phyloP scores from a whole-genome alignment of 768 basidiomycete species.

The Mycena leptocephala region DNA sequence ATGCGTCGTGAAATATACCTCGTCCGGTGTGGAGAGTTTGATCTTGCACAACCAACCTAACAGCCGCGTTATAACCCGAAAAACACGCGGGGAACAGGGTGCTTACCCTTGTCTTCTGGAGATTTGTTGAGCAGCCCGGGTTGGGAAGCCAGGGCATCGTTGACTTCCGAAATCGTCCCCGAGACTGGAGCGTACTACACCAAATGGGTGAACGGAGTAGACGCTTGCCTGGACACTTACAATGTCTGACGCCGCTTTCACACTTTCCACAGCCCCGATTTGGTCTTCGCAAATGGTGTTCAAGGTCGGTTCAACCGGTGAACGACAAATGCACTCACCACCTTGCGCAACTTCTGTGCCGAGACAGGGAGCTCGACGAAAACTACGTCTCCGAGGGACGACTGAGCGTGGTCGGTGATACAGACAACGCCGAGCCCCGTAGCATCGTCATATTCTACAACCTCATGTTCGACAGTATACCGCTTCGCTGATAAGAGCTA shows the following conservation, averaged over 20 bases:
- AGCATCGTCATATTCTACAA: conserved; percentile 82
- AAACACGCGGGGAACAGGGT: neutral
- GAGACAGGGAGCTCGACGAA: conserved; percentile 91
- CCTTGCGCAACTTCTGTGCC: conserved; percentile 79
- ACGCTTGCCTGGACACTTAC: conserved; percentile 58
- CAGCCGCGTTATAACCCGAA: neutral
- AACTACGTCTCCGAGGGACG: conserved; percentile 95
- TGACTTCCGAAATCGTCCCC: conserved; percentile 87
- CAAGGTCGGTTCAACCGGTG: neutral
- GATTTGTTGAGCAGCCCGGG: conserved; percentile 93
- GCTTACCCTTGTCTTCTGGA: conserved; percentile 85
- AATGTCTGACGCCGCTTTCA: conserved; percentile 97
- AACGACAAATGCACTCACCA: conserved; percentile 66
- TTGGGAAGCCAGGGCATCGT: conserved; percentile 74
- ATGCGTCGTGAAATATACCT: conserved; percentile 65
- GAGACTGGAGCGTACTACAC: conserved; percentile 93
- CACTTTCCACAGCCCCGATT: conserved; percentile 95
- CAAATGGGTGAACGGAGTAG: conserved; percentile 23
- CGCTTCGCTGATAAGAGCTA: conserved; percentile 69
- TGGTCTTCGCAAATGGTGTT: conserved; percentile 64
- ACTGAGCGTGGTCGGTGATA: conserved; percentile 95
- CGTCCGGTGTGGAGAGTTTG: conserved; percentile 80
- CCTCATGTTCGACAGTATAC: conserved; percentile 93
- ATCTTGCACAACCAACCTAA: conserved; percentile 98
- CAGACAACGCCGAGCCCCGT: conserved; percentile 86